Conservation (phyloP, 2,329 filamentous ascomycete species). For the Neonectria hederae region DNA sequence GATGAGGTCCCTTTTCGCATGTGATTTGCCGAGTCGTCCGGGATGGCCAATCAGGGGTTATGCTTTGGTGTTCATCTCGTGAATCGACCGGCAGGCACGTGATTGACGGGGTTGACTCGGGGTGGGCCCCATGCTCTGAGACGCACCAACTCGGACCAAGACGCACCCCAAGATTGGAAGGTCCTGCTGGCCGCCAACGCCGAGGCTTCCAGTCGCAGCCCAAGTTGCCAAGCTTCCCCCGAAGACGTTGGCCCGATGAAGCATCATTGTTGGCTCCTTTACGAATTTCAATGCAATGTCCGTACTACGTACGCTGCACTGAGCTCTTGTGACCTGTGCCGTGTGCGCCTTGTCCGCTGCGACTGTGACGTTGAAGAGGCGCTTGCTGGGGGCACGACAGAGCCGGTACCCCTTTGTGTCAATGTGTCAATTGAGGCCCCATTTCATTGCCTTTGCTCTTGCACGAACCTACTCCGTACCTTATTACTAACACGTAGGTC, state of each 20-base stretch:
- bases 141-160: slow-evolving; percentile 13
- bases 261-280: slow-evolving; percentile 11
- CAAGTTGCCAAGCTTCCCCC: not conserved
- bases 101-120: slow-evolving; percentile 27
- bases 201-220: slow-evolving; percentile 9
- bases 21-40: slow-evolving; percentile 44
- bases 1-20: slow-evolving; percentile 40
- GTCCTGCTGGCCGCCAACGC: slow-evolving; percentile 14
- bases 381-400: not conserved
- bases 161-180: slow-evolving; percentile 18
- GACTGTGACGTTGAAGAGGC: not conserved
- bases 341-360: not conserved
- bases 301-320: not conserved
- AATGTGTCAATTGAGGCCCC: not conserved
- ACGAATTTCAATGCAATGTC: not conserved
- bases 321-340: not conserved
- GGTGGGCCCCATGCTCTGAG: slow-evolving; percentile 12
- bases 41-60: slow-evolving; percentile 34
- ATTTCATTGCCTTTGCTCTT: not conserved
- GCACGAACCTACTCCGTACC: not conserved
- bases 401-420: not conserved
- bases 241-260: not conserved
- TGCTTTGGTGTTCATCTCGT: slow-evolving; percentile 22
- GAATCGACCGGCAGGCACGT: slow-evolving; percentile 27
- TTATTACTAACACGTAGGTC: not conserved